Percentiles rank a stretch among this genome's conserved stretches.
Conservation (phyloP, 1,284 basidiomycete genomes). For the Bondarzewia mesenterica region DNA sequence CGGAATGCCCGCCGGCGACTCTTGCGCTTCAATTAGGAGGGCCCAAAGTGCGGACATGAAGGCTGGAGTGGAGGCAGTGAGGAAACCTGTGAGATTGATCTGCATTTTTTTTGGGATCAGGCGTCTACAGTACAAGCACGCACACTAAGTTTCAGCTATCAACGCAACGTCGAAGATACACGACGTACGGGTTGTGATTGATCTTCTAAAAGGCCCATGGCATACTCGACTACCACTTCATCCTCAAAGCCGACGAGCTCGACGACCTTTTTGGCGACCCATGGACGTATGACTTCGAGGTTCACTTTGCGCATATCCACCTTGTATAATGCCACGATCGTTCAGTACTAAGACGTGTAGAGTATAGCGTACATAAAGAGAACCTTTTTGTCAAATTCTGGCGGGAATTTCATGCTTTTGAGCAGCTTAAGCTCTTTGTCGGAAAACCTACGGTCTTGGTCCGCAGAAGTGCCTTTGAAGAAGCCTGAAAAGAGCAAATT, state of each 20-base stretch:
- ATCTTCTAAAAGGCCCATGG: slow-evolving; percentile 88
- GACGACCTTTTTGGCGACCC: slow-evolving; percentile 88
- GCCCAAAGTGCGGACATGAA: slow-evolving; percentile 92
- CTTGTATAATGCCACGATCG: slow-evolving; percentile 26
- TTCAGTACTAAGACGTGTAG: neutral
- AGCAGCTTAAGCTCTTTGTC: slow-evolving; percentile 92
- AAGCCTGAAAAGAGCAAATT: slow-evolving; percentile 43
- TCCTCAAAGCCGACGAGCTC: slow-evolving; percentile 93
- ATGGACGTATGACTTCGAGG: slow-evolving; percentile 80
- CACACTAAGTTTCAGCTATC: too few relatives aligned
- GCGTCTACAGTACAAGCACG: slow-evolving; percentile 65
- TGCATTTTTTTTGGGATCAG: slow-evolving; percentile 95
- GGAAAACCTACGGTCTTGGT: slow-evolving; percentile 85
- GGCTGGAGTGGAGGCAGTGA: slow-evolving; percentile 68
- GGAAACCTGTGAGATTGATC: slow-evolving; percentile 88
- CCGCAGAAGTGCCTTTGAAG: slow-evolving; percentile 81
- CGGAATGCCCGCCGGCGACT: slow-evolving; percentile 84
- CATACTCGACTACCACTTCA: slow-evolving; percentile 95
- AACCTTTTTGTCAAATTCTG: slow-evolving; percentile 86
- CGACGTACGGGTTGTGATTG: slow-evolving; percentile 67
- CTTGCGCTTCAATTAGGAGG: slow-evolving; percentile 85
- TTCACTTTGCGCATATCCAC: slow-evolving; percentile 97
- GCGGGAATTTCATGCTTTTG: slow-evolving; percentile 84
- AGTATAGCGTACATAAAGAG: slow-evolving; percentile 1
- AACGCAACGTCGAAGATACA: too few relatives aligned